Evolutionary conservation across 2,329 filamentous ascomycete species (phyloP).

Genomic region (Sporothrix humicola): DNA sequence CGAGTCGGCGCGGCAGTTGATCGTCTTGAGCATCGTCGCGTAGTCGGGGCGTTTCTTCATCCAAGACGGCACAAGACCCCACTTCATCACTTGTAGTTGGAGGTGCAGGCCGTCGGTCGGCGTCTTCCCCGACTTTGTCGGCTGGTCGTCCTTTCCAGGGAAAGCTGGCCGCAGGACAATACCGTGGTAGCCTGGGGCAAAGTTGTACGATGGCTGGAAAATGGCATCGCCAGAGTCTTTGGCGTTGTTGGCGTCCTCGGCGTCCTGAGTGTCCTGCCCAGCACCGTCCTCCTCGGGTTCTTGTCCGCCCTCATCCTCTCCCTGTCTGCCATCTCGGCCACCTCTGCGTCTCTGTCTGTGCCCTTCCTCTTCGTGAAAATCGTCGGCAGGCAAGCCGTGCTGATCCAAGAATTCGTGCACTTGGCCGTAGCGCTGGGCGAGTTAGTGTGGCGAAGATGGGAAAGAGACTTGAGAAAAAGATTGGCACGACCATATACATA

Average conservation of each 20-base stretch:
- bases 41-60: conserved; percentile 84
- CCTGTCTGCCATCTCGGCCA: too few species aligned
- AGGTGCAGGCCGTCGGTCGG: conserved; percentile 59
- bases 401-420: conserved; percentile 75
- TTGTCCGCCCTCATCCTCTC: too few species aligned
- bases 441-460: not conserved
- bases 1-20: conserved; percentile 94
- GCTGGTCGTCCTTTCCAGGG: not conserved
- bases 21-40: conserved; percentile 78
- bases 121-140: not conserved
- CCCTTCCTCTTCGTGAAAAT: conserved; percentile 12
- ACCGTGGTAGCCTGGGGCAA: conserved; percentile 85
- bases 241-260: conserved; percentile 70
- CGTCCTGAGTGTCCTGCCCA: conserved; percentile 62
- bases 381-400: conserved; percentile 46
- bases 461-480: not conserved
- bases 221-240: conserved; percentile 48
- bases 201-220: conserved; percentile 83
- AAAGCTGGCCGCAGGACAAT: conserved; percentile 71
- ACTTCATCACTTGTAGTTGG: conserved; percentile 92
- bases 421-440: conserved; percentile 71
- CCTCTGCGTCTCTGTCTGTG: not conserved
- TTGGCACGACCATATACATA: conserved; percentile 39
- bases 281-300: not conserved
- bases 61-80: conserved; percentile 94